Evolutionary conservation across 1,284 basidiomycete genomes (phyloP).

Genomic region (Phylloporus gajari): DNA sequence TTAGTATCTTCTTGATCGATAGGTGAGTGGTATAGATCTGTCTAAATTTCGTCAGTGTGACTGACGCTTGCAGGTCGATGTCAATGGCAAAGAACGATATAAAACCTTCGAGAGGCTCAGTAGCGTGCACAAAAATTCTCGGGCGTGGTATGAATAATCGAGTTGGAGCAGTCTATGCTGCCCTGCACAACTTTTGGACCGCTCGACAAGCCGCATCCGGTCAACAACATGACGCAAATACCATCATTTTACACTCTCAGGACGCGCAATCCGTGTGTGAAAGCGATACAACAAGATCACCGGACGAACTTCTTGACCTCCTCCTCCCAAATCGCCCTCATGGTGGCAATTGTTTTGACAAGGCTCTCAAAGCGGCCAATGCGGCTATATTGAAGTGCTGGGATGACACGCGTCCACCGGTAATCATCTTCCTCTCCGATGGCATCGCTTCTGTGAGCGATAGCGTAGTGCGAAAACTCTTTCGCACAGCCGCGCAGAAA

Average conservation of each 20-base stretch:
- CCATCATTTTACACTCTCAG: constrained; percentile 60
- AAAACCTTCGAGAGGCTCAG: constrained; percentile 52
- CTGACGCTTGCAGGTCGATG: constrained; percentile 51
- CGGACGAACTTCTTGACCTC: constrained; percentile 55
- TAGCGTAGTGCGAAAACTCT: constrained; percentile 52
- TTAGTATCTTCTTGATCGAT: constrained; percentile 65
- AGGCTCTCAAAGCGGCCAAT: constrained; percentile 53
- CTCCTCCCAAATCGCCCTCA: constrained; percentile 48
- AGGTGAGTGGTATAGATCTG: constrained; percentile 44
- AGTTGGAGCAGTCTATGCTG: constrained; percentile 66
- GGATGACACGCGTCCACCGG: constrained; percentile 64
- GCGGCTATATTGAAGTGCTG: constrained; percentile 56
- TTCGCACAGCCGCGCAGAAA: constrained; percentile 51
- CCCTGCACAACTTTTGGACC: constrained; percentile 63
- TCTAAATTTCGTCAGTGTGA: not conserved
- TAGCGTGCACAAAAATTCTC: constrained; percentile 49
- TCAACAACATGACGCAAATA: constrained; percentile 63
- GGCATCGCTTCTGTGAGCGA: constrained; percentile 53
- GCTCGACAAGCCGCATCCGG: constrained; percentile 53
- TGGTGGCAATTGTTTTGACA: constrained; percentile 60
- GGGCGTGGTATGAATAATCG: constrained; percentile 53
- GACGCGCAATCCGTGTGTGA: constrained; percentile 41
- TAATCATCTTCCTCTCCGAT: constrained; percentile 70
- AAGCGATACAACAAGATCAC: constrained; percentile 59
- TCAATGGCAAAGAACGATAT: constrained; percentile 59